Base-by-base conservation (phyloP, 345 rosid species). In the Litchi chinensis region DNA sequence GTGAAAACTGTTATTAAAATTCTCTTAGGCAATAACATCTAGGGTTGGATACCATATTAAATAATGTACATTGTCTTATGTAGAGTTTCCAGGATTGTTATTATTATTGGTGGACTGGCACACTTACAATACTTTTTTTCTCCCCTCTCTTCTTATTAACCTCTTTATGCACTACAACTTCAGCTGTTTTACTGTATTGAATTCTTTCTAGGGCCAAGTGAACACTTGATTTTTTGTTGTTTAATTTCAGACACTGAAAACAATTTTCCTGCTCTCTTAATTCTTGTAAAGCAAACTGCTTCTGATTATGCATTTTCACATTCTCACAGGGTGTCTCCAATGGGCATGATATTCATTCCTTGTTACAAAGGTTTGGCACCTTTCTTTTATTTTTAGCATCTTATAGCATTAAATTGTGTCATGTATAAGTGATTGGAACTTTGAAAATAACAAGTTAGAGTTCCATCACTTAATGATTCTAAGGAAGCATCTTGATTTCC, bases 321-420 rank as follows among this genome's bases (percentile, higher is more conserved):
- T 73, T 63, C 71, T 76, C 83, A 81, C 93, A 95, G 99, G 91
- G 79, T 90, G 78, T 90, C 93, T 80, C 97, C 97, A 5, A 95
- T 93, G 99, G 99, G 98, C 85, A 95, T 95, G 97, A 83, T 93
- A 77, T 95, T 95, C 85, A 95, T 93, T 80, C 99, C 99, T 11
- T 95, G 99, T 79, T 93, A 90, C 89, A 95, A 89, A 92, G 99
- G 99, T 93, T 70, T 48, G 86, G 6, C 77, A 68, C 15, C 66
- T 24, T 71, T 71, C 26, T 76, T 19, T 18, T 44, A 22, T 60
- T 60, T 60, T 21, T 21, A 60, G 21, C 65, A 60, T n/a, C 24
- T 57, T n/a, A 57, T 8, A 57, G 63, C 63, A 57, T 57, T 18
- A 57, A 57, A 6, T n/a, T 19, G 22, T 18, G 18, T 52, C 57